Conservation (phyloP, 805 yeast species). For the Saccharomycopsis fibuligera region DNA sequence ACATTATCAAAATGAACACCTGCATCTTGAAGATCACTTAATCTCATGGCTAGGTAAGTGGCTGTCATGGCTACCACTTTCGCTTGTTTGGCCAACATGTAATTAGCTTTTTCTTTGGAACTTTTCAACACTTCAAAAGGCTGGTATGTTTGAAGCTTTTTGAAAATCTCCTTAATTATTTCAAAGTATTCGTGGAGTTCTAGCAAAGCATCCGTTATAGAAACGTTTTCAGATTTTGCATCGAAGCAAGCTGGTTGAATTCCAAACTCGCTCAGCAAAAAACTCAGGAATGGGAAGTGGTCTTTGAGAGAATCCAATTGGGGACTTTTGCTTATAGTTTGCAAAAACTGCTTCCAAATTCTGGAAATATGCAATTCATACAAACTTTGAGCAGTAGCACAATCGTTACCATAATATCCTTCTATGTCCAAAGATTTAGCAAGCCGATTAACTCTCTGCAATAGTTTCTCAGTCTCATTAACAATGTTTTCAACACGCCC, state of each 20-base stretch:
- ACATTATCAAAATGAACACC: conserved; percentile 28
- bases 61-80: conserved; percentile 28
- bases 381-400: conserved; percentile 31
- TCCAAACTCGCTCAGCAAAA: background rate
- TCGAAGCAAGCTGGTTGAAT: too few species aligned
- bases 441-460: conserved; percentile 27
- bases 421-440: conserved; percentile 27
- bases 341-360: conserved; percentile 14
- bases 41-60: conserved; percentile 21
- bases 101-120: conserved; percentile 23
- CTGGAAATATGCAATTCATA: conserved; percentile 24
- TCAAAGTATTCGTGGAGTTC: conserved; percentile 18
- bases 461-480: conserved; percentile 7
- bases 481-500: conserved; percentile 21
- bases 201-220: background rate
- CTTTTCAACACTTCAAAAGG: conserved; percentile 28
- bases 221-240: background rate
- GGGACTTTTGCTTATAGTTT: background rate
- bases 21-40: conserved; percentile 22
- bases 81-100: conserved; percentile 25
- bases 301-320: background rate
- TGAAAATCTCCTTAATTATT: conserved; percentile 25
- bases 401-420: conserved; percentile 33
- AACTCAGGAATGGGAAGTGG: background rate
- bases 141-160: conserved; percentile 23